Evolutionary conservation across 2,329 filamentous ascomycete species (phyloP), one percentile per base, ranked within the genome.

Genomic region (Nothophaeocryptopus gaeumannii): DNA sequence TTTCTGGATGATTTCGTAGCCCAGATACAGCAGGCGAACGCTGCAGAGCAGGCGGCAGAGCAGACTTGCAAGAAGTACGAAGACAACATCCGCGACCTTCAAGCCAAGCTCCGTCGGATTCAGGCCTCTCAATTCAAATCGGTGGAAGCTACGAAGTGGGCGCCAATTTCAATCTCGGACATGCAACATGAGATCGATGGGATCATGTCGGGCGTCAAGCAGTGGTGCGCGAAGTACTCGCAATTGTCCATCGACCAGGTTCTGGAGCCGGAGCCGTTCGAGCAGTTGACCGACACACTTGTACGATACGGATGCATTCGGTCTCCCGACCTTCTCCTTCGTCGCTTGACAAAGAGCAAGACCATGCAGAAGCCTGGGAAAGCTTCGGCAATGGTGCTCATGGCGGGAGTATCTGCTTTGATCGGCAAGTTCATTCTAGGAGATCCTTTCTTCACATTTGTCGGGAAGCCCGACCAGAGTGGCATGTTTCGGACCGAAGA

Each of bases 391-490:
- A 36, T 52, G 14, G 15, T 52, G 11, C 42, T 52, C 14, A 29
- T 37, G 9, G 49, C 53, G n/a, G 39, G 34, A 8, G 38, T 44
- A n/a, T 43, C 26, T 13, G 43, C 38, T 5, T 39, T 49, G 36
- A 26, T n/a, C 9, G 12, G 13, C 16, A 32, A 11, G 15, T 15
- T 36, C 20, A 44, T 52, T 13, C 30, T 55, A 15, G 29, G 34
- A 9, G 30, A 52, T 31, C 53, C 48, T 2, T 52, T 52, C 45
- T 55, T 52, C 36, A 45, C 49, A 2, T 55, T 55, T 33, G 30
- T 35, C 12, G 51, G 51, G 10, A 1, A 2, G n/a, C n/a, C n/a
- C n/a, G n/a, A n/a, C n/a, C n/a, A n/a, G n/a, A n/a, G n/a, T n/a
- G n/a, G n/a, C n/a, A n/a, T 5, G 35, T 20, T n/a, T n/a, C n/a